Evolutionary conservation across 768 basidiomycete species (phyloP).

Genomic region (Sistotremastrum niveocremeum): DNA sequence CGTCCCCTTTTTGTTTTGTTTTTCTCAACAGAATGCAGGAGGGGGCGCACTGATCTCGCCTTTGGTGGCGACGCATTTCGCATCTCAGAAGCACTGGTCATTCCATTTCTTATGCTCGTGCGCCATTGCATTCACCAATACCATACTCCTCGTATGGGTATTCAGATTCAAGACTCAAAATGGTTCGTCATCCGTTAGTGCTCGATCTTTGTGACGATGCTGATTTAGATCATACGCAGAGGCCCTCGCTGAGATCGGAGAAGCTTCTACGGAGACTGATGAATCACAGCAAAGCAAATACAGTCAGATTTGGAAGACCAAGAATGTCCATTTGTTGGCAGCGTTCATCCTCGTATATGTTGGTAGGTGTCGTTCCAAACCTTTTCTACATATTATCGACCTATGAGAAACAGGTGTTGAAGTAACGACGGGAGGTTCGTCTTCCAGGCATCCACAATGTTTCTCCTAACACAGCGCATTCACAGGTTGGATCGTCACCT

Average conservation of each 20-base stretch:
- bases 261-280: slow-evolving; percentile 24
- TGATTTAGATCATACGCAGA: slow-evolving; percentile 22
- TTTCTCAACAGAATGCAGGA: slow-evolving; percentile 6
- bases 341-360: slow-evolving; percentile 33
- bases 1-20: neutral
- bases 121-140: slow-evolving; percentile 16
- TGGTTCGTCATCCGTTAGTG: slow-evolving; percentile 9
- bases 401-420: slow-evolving; percentile 16
- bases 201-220: neutral
- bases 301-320: slow-evolving; percentile 13
- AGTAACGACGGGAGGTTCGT: slow-evolving; percentile 33
- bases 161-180: slow-evolving; percentile 19
- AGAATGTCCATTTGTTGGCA: slow-evolving; percentile 32
- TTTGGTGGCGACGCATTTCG: slow-evolving; percentile 71
- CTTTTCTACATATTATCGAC: too few species aligned
- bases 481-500: slow-evolving; percentile 43
- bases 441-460: too few species aligned
- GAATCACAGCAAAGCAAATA: slow-evolving; percentile 24
- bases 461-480: too few species aligned
- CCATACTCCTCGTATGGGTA: slow-evolving; percentile 10
- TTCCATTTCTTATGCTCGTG: slow-evolving; percentile 9
- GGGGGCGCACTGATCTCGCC: slow-evolving; percentile 36
- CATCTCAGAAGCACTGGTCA: slow-evolving; percentile 48
- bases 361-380: slow-evolving; percentile 11
- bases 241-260: slow-evolving; percentile 40